These are phyloP conservation scores for Penicillium subrubescens DNA, from an alignment of 495 filamentous ascomycete species.

Conservation along the genomic window DNA sequence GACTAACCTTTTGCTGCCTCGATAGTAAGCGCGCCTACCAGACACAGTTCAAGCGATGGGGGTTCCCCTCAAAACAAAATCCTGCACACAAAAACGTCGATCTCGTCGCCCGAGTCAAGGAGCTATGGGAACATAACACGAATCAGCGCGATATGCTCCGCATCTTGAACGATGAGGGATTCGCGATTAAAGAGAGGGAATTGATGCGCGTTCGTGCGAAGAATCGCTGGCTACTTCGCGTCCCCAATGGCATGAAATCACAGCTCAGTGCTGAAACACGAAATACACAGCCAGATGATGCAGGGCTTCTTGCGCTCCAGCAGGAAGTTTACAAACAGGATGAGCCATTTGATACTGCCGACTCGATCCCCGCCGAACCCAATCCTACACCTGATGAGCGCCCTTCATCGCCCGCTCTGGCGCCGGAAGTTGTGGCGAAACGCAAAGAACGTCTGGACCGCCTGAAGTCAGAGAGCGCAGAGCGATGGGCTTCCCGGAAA, in stretches of 20 bases:
- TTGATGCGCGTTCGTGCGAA: conserved; percentile 65
- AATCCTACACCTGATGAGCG: conserved; percentile 7
- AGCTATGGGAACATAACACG: conserved; percentile 76
- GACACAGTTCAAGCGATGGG: conserved; percentile 74
- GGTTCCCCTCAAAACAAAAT: conserved; percentile 72
- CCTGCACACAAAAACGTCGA: conserved; percentile 66
- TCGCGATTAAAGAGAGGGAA: conserved; percentile 68
- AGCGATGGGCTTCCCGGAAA: conserved; percentile 66
- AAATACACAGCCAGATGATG: conserved; percentile 38
- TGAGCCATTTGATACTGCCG: conserved; percentile 28
- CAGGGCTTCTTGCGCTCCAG: conserved; percentile 43
- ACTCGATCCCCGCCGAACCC: conserved; percentile 24
- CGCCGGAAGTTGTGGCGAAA: conserved; percentile 56
- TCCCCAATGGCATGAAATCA: conserved; percentile 58
- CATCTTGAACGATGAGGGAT: conserved; percentile 71
- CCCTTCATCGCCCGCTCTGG: conserved; percentile 40
- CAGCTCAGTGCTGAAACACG: conserved; percentile 26
- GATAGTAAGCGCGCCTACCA: conserved; percentile 74
- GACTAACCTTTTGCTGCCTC: background rate
- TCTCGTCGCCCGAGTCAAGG: conserved; percentile 66
- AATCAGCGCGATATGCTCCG: conserved; percentile 71
- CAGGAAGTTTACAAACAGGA: conserved; percentile 46
- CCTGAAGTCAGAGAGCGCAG: conserved; percentile 63
- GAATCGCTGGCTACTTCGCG: conserved; percentile 65
- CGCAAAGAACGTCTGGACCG: conserved; percentile 57